Evolutionary conservation across 108 stramenopile genomes (phyloP), one percentile per base, ranked within the genome.

Genomic region (Cyclotella sp.): DNA sequence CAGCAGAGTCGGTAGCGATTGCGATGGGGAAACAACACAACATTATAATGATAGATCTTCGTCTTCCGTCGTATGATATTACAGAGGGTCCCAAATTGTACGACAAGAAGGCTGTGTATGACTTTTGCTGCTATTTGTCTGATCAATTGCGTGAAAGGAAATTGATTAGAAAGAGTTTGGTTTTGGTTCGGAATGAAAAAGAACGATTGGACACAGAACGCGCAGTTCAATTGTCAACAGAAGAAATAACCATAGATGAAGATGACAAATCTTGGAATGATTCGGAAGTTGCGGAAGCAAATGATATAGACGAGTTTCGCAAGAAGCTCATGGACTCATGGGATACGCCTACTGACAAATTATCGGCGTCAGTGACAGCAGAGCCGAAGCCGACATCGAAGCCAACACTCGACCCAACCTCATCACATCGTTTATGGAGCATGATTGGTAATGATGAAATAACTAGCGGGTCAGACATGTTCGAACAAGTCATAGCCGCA

Each of bases 351-450:
- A 39, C 40, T n/a, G 62, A 59, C 15, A 42, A 30, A 10, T 51
- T 26, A 16, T 39, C 10, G 29, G 3, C 24, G 49, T 59, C 54
- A 43, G n/a, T 30, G 30, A 21, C 16, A 19, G 27, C 53, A 11
- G 34, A 9, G 42, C 26, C 30, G 9, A 22, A 39, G 8, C 0
- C 52, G 30, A 10, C 15, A 39, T 18, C 47, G 18, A 49, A 39
- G 60, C 27, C 49, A 9, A 15, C 60, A 71, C n/a, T 58, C 14
- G 52, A 76, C 16, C 42, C 68, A 18, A 45, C 47, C 9, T 44
- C 74, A n/a, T 47, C 63, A 21, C 76, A 85, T 81, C 75, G 84
- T n/a, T 49, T 85, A 21, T 81, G 78, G 76, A 85, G 84, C 49
- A 63, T 68, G 84, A 39, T 85, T 51, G 84, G 73, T 0, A 39